Evolutionary conservation across 495 filamentous ascomycete species (phyloP).

Genomic region (Cudoniella acicularis): DNA sequence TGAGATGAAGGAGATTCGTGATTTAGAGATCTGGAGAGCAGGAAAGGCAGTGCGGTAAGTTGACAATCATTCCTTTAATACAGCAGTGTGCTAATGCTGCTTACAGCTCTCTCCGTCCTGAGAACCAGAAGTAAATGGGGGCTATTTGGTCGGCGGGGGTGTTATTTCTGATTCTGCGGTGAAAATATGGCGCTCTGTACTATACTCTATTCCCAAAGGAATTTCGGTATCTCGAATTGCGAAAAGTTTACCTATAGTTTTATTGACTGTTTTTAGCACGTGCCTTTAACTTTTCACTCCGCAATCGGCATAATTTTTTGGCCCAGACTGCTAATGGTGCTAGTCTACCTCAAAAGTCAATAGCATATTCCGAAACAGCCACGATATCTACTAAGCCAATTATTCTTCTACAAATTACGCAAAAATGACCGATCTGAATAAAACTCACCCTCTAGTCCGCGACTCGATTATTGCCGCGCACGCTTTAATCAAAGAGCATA

Average conservation of each 20-base stretch:
- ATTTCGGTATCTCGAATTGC: slow-evolving; percentile 24
- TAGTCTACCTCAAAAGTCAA: too few species aligned
- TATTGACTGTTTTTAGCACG: not conserved
- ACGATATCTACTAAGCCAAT: not conserved
- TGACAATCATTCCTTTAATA: not conserved
- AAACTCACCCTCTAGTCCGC: slow-evolving; percentile 60
- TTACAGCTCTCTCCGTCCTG: slow-evolving; percentile 72
- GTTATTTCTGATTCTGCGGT: slow-evolving; percentile 12
- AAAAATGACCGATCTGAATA: slow-evolving; percentile 46
- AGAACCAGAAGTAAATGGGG: slow-evolving; percentile 74
- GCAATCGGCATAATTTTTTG: not conserved
- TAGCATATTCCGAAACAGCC: not conserved
- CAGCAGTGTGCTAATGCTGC: slow-evolving; percentile 21
- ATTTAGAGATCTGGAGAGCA: slow-evolving; percentile 97
- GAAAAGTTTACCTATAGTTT: slow-evolving; percentile 13
- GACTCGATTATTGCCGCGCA: slow-evolving; percentile 66
- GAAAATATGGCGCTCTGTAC: slow-evolving; percentile 23
- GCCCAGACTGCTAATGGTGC: not conserved
- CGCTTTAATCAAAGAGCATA: slow-evolving; percentile 64
- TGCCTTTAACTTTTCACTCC: not conserved
- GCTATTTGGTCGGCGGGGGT: not conserved
- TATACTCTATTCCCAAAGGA: slow-evolving; percentile 22
- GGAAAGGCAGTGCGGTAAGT: slow-evolving; percentile 89
- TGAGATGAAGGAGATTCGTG: slow-evolving; percentile 94
- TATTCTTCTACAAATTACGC: not conserved